A percentile compares a stretch with the other conserved stretches of the same genome.
Conservation (phyloP, 768 basidiomycete genomes). For the Hemileccinum impolitum region DNA sequence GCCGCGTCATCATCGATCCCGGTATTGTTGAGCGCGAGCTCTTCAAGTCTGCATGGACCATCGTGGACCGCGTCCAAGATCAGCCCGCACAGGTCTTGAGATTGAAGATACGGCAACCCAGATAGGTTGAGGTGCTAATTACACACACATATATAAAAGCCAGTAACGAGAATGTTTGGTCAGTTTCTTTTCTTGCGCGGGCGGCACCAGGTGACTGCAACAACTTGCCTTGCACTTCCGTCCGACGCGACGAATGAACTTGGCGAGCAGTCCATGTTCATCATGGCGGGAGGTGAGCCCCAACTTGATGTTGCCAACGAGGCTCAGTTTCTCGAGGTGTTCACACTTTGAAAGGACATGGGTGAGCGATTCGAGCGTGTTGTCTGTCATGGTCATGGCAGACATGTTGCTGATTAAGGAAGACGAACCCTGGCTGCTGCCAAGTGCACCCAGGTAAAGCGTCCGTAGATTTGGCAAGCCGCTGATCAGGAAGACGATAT, state of each 20-base stretch:
- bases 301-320: conserved; percentile 64
- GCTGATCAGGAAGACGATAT: conserved; percentile 40
- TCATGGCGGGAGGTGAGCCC: conserved; percentile 34
- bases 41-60: conserved; percentile 39
- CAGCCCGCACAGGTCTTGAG: conserved; percentile 50
- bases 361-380: conserved; percentile 43
- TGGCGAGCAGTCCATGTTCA: conserved; percentile 35
- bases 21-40: conserved; percentile 57
- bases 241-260: conserved; percentile 52
- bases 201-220: not conserved
- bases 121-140: conserved; percentile 61
- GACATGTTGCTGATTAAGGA: conserved; percentile 44
- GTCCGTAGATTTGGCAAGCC: conserved; percentile 42
- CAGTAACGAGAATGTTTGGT: not conserved
- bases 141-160: too few species aligned
- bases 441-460: conserved; percentile 58
- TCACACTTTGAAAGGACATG: conserved; percentile 33
- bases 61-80: conserved; percentile 19
- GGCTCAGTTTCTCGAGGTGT: conserved; percentile 49
- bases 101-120: conserved; percentile 47
- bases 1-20: conserved; percentile 56
- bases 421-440: conserved; percentile 42
- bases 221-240: conserved; percentile 53
- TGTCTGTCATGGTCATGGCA: conserved; percentile 56
- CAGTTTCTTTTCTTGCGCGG: not conserved